A percentile compares a stretch with the other conserved stretches of the same genome.
Evolutionary conservation across 2,329 filamentous ascomycete species (phyloP).

Genomic region (Phyllosticta citrichinensis): DNA sequence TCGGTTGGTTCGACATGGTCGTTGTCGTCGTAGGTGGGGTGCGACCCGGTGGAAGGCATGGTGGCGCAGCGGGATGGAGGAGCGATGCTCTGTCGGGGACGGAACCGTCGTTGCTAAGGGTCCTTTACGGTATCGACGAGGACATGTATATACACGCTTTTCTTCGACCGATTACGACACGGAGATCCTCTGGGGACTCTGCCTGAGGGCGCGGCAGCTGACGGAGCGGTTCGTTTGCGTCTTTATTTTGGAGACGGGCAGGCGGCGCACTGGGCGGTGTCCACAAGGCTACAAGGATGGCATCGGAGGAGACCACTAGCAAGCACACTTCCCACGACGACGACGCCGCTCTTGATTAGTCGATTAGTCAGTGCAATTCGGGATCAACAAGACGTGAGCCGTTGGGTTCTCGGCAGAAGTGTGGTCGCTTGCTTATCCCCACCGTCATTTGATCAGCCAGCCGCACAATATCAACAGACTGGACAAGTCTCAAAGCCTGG

Average conservation of each 20-base stretch:
- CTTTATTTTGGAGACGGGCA: background rate
- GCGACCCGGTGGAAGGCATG: background rate
- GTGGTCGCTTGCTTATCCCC: background rate
- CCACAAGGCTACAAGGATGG: background rate
- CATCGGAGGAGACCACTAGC: background rate
- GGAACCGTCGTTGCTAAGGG: background rate
- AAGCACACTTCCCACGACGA: background rate
- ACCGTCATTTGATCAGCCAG: background rate
- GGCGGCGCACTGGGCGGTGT: background rate
- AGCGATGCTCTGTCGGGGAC: background rate
- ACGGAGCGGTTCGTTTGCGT: background rate
- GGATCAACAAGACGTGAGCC: background rate
- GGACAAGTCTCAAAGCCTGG: background rate
- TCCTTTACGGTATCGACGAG: background rate
- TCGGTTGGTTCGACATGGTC: slow-evolving; percentile 35
- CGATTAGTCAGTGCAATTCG: background rate
- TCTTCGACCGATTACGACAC: background rate
- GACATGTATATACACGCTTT: background rate
- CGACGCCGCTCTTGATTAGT: background rate
- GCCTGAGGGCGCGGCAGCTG: background rate
- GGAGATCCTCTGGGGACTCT: background rate
- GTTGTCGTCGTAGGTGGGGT: slow-evolving; percentile 22
- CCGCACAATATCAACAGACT: background rate
- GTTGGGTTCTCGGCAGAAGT: background rate
- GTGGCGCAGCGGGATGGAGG: background rate